These are phyloP conservation scores for Tricholomella constricta DNA, from an alignment of 768 basidiomycete genomes.

Conservation along the genomic window DNA sequence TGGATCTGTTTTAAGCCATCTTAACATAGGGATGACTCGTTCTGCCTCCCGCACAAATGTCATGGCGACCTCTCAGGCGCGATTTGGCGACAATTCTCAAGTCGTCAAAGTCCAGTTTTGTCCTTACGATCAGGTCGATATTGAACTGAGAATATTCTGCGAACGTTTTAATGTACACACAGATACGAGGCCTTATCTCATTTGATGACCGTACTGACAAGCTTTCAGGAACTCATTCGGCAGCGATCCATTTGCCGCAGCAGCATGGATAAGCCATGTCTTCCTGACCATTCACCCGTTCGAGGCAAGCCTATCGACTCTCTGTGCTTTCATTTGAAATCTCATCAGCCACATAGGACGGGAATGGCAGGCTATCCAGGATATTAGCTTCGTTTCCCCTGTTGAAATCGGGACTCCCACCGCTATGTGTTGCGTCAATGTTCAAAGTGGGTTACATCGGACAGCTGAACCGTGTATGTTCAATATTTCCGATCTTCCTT, in stretches of 20 bases:
- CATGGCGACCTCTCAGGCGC: constrained; percentile 1
- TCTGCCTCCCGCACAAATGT: constrained; percentile 14
- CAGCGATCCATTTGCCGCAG: constrained; percentile 19
- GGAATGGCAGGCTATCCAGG: constrained; percentile 19
- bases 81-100: too few species aligned
- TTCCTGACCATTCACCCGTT: constrained; percentile 21
- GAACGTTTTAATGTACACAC: constrained; percentile 14
- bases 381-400: constrained; percentile 19
- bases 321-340: background rate
- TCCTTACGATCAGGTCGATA: constrained; percentile 16
- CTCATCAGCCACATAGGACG: constrained; percentile 11
- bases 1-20: constrained; percentile 1
- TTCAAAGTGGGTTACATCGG: constrained; percentile 2
- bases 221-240: constrained; percentile 13
- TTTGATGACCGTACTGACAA: constrained; percentile 3
- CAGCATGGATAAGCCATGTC: constrained; percentile 21
- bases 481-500: background rate
- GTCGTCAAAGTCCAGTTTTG: constrained; percentile 18
- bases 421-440: constrained; percentile 12
- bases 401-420: constrained; percentile 12
- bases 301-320: constrained; percentile 7
- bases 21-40: constrained; percentile 18
- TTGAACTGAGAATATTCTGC: constrained; percentile 15
- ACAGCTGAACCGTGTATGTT: constrained; percentile 8
- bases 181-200: background rate